phyloP scores from a whole-genome alignment of 108 stramenopile genomes.

The Aureococcus anophagefferens region DNA sequence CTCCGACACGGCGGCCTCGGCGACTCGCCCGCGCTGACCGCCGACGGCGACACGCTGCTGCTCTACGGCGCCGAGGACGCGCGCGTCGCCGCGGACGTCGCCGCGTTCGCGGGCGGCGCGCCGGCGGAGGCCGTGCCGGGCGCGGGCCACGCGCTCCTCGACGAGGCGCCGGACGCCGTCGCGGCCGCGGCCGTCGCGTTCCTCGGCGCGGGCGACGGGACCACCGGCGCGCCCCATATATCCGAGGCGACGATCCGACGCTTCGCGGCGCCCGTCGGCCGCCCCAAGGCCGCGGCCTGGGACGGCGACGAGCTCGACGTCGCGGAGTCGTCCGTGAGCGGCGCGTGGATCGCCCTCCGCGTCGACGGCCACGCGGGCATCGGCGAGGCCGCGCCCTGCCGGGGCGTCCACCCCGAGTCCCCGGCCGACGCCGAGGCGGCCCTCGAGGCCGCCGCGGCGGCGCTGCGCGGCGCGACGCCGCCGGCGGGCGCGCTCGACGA shows the following conservation, averaged over 20 bases:
- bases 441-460: neutral
- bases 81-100: neutral
- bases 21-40: neutral
- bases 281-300: too few species aligned
- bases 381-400: conserved; percentile 65
- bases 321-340: too few species aligned
- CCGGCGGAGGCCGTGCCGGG: neutral
- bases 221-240: too few species aligned
- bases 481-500: neutral
- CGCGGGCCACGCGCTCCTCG: neutral
- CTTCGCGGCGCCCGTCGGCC: too few species aligned
- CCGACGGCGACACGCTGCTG: neutral
- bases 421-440: conserved; percentile 38
- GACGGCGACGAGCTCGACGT: too few species aligned
- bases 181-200: neutral
- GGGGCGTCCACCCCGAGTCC: conserved; percentile 58
- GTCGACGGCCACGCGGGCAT: conserved; percentile 39
- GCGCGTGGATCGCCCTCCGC: too few species aligned
- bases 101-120: neutral
- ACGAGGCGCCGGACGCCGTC: neutral
- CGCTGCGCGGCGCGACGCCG: neutral
- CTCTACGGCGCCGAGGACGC: neutral
- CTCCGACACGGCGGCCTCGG: neutral
- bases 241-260: too few species aligned
- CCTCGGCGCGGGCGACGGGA: too few species aligned